Percentiles rank a stretch among this genome's conserved stretches.
These are phyloP conservation scores for Epichloe typhina DNA, from an alignment of 2,329 filamentous ascomycete species.

Conservation along the genomic window DNA sequence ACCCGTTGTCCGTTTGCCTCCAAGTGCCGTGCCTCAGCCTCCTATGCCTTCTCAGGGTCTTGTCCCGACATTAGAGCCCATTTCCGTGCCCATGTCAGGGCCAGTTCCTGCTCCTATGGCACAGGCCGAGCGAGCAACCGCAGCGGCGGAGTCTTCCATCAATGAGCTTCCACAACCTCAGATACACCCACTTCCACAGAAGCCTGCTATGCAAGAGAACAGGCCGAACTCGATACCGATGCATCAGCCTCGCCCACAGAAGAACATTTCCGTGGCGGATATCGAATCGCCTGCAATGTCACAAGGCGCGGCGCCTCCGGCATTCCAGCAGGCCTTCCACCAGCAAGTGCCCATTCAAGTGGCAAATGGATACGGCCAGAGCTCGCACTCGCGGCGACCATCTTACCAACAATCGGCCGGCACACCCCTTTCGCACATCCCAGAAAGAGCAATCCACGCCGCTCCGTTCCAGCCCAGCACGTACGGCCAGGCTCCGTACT, in stretches of 20 bases:
- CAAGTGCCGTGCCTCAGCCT: constrained; percentile 33
- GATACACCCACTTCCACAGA: constrained; percentile 44
- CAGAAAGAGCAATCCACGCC: constrained; percentile 82
- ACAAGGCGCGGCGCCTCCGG: constrained; percentile 42
- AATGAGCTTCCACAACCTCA: constrained; percentile 44
- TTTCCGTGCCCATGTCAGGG: not conserved
- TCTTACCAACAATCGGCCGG: constrained; percentile 62
- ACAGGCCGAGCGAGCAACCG: constrained; percentile 8
- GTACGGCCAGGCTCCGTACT: constrained; percentile 46
- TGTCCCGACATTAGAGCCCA: not conserved
- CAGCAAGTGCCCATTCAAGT: constrained; percentile 81
- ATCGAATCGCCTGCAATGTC: constrained; percentile 68
- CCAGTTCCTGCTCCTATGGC: not conserved
- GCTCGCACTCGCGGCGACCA: constrained; percentile 51
- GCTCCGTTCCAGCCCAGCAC: constrained; percentile 73
- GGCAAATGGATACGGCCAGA: constrained; percentile 39
- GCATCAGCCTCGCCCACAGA: constrained; percentile 91
- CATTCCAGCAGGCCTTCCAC: constrained; percentile 86
- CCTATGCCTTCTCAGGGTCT: constrained; percentile 13
- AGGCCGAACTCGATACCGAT: constrained; percentile 48
- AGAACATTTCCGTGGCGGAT: constrained; percentile 81
- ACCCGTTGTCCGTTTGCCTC: constrained; percentile 75
- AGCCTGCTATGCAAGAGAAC: constrained; percentile 44
- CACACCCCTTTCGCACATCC: constrained; percentile 82
- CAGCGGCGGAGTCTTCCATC: constrained; percentile 23